Conservation (phyloP, 345 rosid genomes). For the Salix brachista region DNA sequence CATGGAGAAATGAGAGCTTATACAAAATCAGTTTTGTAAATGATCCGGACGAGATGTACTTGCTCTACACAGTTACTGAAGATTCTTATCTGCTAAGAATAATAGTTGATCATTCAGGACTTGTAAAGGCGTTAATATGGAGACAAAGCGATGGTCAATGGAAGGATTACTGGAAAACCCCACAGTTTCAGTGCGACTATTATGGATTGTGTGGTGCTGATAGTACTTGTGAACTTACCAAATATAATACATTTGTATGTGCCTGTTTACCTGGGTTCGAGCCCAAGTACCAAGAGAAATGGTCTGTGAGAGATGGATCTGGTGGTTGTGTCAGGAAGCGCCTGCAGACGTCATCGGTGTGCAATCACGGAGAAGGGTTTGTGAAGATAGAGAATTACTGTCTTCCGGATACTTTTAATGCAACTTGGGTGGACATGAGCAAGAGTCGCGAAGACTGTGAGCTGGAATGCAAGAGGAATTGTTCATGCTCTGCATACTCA, state of each 20-base stretch:
- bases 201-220: constrained; percentile 14
- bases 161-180: neutral
- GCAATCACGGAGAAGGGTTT: too few relatives aligned
- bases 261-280: constrained; percentile 5
- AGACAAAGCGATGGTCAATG: neutral
- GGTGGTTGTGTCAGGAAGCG: too few relatives aligned
- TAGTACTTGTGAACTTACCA: neutral
- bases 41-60: neutral
- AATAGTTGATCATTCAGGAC: neutral
- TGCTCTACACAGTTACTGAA: neutral
- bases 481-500: too few relatives aligned
- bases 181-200: neutral
- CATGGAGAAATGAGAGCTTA: neutral
- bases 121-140: neutral
- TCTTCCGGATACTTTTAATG: too few relatives aligned
- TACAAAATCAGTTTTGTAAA: neutral
- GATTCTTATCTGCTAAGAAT: neutral
- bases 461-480: too few relatives aligned
- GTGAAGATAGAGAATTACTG: too few relatives aligned
- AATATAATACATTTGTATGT: neutral
- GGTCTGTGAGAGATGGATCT: constrained; percentile 5
- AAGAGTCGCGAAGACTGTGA: too few relatives aligned
- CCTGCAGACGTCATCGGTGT: too few relatives aligned
- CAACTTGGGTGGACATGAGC: too few relatives aligned
- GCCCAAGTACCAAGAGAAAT: neutral